Conservation (phyloP, 1,284 basidiomycete genomes). For the Amylostereum areolatum region DNA sequence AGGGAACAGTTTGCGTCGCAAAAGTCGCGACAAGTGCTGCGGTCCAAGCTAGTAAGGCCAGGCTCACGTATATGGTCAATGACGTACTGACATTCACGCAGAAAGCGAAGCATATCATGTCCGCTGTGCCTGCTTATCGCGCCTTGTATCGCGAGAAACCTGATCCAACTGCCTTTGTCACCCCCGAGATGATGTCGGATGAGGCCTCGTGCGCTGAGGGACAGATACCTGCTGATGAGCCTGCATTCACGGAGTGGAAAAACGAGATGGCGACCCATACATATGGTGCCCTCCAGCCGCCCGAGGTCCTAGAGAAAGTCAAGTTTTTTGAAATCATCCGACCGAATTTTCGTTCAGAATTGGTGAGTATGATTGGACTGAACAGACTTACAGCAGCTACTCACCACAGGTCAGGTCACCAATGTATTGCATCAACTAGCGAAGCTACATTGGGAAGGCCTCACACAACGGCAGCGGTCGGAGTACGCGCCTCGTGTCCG, state of each 20-base stretch:
- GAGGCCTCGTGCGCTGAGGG: background rate
- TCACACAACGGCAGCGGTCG: background rate
- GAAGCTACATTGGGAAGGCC: background rate
- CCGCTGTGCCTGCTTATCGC: too few species aligned
- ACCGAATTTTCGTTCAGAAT: background rate
- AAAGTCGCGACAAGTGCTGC: too few species aligned
- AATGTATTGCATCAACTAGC: background rate
- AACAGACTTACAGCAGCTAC: background rate
- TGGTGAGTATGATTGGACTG: background rate
- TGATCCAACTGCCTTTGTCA: background rate
- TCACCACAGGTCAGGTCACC: background rate
- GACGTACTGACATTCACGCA: too few species aligned
- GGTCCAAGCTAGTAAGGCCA: too few species aligned
- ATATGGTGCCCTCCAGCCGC: background rate
- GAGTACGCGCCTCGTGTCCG: background rate
- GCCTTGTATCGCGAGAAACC: too few species aligned
- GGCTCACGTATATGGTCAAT: too few species aligned
- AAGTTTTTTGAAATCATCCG: background rate
- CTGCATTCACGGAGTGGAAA: background rate
- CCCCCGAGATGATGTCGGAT: background rate
- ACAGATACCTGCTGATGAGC: background rate
- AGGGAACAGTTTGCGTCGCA: too few species aligned
- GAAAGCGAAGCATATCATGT: too few species aligned
- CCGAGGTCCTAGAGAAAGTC: background rate
- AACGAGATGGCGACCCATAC: background rate